Conservation (phyloP, 2,329 filamentous ascomycete genomes). For the Aspergillus sp. region DNA sequence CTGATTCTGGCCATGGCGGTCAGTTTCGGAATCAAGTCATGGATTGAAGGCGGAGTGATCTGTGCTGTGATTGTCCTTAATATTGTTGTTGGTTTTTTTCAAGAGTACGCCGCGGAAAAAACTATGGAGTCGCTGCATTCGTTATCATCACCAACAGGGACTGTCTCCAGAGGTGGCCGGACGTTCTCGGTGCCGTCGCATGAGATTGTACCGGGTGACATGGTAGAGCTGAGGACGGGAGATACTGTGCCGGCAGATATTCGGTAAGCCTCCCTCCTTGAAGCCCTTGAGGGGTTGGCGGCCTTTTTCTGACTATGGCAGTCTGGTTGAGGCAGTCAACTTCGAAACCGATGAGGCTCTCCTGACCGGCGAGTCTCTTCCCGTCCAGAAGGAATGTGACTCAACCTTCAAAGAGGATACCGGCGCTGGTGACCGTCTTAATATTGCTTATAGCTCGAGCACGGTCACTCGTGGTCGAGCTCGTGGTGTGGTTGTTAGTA, state of each 20-base stretch:
- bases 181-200: slow-evolving; percentile 54
- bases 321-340: slow-evolving; percentile 63
- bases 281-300: too few species aligned
- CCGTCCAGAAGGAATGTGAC: slow-evolving; percentile 56
- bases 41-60: slow-evolving; percentile 61
- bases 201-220: slow-evolving; percentile 63
- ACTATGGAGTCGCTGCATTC: slow-evolving; percentile 60
- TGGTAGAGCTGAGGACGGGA: slow-evolving; percentile 56
- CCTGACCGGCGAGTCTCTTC: slow-evolving; percentile 62
- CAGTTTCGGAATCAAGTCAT: slow-evolving; percentile 57
- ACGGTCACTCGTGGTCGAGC: slow-evolving; percentile 62
- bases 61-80: slow-evolving; percentile 59
- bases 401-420: slow-evolving; percentile 50
- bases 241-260: slow-evolving; percentile 63
- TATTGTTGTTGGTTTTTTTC: slow-evolving; percentile 59
- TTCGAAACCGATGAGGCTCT: slow-evolving; percentile 71
- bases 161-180: slow-evolving; percentile 58
- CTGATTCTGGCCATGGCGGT: slow-evolving; percentile 74
- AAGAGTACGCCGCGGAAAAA: slow-evolving; percentile 62
- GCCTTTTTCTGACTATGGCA: slow-evolving; percentile 33
- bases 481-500: slow-evolving; percentile 59
- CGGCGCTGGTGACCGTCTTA: slow-evolving; percentile 59
- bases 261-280: slow-evolving; percentile 38
- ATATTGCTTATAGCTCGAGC: slow-evolving; percentile 63
- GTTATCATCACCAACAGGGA: slow-evolving; percentile 58